Percentiles rank a stretch among this genome's conserved stretches.
These are phyloP conservation scores for Colletotrichum sojae DNA, from an alignment of 2,329 filamentous ascomycete genomes.

Conservation along the genomic window DNA sequence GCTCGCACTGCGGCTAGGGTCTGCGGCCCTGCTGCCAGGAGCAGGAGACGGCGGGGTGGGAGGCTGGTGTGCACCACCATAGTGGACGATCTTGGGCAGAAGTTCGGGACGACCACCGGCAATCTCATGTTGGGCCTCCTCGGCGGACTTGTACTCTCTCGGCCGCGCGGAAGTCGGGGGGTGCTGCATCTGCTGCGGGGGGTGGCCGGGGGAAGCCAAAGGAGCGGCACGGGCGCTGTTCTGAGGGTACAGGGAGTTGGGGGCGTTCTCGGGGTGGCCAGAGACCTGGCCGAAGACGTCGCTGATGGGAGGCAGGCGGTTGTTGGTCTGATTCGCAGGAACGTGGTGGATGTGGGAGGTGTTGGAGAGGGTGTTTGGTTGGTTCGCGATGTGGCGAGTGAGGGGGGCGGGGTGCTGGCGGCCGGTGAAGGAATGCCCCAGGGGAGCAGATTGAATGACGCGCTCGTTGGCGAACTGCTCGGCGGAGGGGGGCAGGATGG, in stretches of 20 bases:
- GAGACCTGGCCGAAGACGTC: constrained; percentile 93
- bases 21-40: constrained; percentile 62
- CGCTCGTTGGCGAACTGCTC: constrained; percentile 93
- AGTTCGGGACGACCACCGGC: constrained; percentile 93
- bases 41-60: constrained; percentile 90
- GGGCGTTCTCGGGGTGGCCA: constrained; percentile 69
- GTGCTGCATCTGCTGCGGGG: constrained; percentile 62
- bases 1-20: constrained; percentile 71
- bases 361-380: constrained; percentile 84
- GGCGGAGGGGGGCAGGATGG: constrained; percentile 94
- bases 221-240: constrained; percentile 70
- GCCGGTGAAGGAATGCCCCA: constrained; percentile 95
- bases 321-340: constrained; percentile 89
- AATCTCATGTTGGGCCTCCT: constrained; percentile 92
- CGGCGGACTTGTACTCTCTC: constrained; percentile 93
- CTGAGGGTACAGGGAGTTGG: constrained; percentile 69
- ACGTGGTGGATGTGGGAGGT: constrained; percentile 93
- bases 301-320: constrained; percentile 91
- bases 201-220: constrained; percentile 83
- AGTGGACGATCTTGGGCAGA: constrained; percentile 94
- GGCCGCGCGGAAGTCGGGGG: constrained; percentile 73
- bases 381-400: constrained; percentile 84
- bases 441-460: constrained; percentile 95
- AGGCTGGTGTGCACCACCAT: constrained; percentile 87
- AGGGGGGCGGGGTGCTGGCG: constrained; percentile 83